phyloP scores from a whole-genome alignment of 2,329 filamentous ascomycete genomes.

The Colletotrichum limetticola region DNA sequence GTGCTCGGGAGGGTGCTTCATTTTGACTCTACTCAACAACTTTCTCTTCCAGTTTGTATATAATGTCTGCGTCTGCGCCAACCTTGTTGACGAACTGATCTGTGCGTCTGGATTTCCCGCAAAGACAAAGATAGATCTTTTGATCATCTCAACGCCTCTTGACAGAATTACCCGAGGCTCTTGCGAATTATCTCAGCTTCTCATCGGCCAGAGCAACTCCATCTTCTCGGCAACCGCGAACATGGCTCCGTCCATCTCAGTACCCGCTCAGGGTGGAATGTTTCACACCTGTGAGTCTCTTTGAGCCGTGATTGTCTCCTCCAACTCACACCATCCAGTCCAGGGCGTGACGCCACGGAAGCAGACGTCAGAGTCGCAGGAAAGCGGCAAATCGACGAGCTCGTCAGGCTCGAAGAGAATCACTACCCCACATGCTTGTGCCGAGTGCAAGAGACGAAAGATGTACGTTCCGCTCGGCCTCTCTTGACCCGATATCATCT shows the following conservation, averaged over 20 bases:
- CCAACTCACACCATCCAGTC: conserved; percentile 22
- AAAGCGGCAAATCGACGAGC: conserved; percentile 51
- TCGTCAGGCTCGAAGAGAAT: conserved; percentile 57
- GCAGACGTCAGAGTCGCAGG: conserved; percentile 30
- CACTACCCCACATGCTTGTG: conserved; percentile 73
- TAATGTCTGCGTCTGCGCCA: conserved; percentile 10
- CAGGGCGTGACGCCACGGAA: conserved; percentile 37
- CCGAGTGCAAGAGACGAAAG: conserved; percentile 82
- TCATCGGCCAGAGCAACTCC: not conserved
- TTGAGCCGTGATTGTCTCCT: not conserved
- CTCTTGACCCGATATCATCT: conserved; percentile 33
- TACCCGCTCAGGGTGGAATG: conserved; percentile 36
- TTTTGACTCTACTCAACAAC: conserved; percentile 6
- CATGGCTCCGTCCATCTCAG: conserved; percentile 35
- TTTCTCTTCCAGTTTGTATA: conserved; percentile 19
- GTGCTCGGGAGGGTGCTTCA: conserved; percentile 1
- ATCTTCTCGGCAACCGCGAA: not conserved
- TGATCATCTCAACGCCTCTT: not conserved
- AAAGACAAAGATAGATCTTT: not conserved
- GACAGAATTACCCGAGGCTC: not conserved
- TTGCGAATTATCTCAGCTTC: not conserved
- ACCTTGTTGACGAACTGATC: not conserved
- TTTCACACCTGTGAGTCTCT: conserved; percentile 36
- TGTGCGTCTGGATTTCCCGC: not conserved
- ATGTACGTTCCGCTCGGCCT: conserved; percentile 59